These are phyloP conservation scores for Gloeopeniophorella convolvens DNA, from an alignment of 768 basidiomycete species.

Conservation along the genomic window DNA sequence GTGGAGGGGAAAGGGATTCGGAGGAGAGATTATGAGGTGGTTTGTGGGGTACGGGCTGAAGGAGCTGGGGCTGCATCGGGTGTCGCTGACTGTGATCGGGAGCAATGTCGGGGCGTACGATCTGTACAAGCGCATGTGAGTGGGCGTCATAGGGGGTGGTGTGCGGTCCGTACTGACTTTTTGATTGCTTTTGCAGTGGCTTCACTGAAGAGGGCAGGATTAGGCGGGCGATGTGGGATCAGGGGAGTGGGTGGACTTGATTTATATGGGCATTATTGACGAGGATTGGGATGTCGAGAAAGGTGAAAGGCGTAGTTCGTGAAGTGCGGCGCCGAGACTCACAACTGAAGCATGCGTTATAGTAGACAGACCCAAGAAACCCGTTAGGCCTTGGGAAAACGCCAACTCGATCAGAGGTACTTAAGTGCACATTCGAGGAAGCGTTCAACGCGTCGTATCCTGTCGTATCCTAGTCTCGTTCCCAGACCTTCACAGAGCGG, in stretches of 20 bases:
- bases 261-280: neutral
- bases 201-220: neutral
- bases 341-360: no score
- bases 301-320: neutral
- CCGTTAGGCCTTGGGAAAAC: no score
- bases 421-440: no score
- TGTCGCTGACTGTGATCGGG: neutral
- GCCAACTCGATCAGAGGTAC: no score
- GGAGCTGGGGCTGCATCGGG: neutral
- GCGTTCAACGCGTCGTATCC: no score
- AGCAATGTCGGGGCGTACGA: neutral
- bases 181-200: neutral
- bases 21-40: conserved; percentile 1
- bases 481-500: no score
- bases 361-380: no score
- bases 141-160: neutral
- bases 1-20: neutral
- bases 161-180: neutral
- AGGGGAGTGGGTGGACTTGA: neutral
- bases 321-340: no score
- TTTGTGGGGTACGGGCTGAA: neutral
- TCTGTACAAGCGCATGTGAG: neutral
- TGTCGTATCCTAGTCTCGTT: no score
- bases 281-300: neutral
- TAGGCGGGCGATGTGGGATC: neutral